Conservation (phyloP, 129 eudicot species). For the Flaveria trinervia region DNA sequence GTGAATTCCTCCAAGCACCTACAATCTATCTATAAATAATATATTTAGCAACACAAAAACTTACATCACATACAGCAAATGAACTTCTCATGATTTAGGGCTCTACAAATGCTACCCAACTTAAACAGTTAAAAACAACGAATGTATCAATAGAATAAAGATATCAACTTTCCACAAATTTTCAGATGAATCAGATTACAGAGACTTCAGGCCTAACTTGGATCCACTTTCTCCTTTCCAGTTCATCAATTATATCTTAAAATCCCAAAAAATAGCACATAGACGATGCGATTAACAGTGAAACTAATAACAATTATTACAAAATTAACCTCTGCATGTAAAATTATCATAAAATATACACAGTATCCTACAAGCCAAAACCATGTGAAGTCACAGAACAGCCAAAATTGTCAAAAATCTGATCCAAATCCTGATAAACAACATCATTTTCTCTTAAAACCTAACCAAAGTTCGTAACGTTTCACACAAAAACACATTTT, state of each 20-base stretch:
- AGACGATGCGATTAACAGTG: constrained; percentile 1
- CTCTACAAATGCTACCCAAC: constrained; percentile 3
- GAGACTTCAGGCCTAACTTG: constrained; percentile 6
- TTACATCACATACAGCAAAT: background rate
- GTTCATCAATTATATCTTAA: constrained; percentile 11
- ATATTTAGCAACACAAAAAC: background rate
- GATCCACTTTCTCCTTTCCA: constrained; percentile 25
- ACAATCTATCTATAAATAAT: background rate
- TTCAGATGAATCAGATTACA: constrained; percentile 2
- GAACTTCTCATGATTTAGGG: background rate
- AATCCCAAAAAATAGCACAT: constrained; percentile 18
- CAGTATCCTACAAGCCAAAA: constrained; percentile 18
- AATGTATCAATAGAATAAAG: background rate
- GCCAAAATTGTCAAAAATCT: background rate
- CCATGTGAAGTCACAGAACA: background rate
- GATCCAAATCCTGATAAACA: too few relatives aligned
- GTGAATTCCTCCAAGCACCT: background rate
- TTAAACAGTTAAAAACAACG: background rate
- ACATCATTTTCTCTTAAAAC: background rate
- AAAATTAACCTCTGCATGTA: constrained; percentile 4
- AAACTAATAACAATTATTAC: constrained; percentile 2
- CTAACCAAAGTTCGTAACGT: background rate
- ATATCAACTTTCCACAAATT: constrained; percentile 14
- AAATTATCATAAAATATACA: background rate
- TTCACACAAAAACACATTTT: constrained; percentile 5